Evolutionary conservation across 2,329 filamentous ascomycete genomes (phyloP).

Genomic region (Daldinia sp.): DNA sequence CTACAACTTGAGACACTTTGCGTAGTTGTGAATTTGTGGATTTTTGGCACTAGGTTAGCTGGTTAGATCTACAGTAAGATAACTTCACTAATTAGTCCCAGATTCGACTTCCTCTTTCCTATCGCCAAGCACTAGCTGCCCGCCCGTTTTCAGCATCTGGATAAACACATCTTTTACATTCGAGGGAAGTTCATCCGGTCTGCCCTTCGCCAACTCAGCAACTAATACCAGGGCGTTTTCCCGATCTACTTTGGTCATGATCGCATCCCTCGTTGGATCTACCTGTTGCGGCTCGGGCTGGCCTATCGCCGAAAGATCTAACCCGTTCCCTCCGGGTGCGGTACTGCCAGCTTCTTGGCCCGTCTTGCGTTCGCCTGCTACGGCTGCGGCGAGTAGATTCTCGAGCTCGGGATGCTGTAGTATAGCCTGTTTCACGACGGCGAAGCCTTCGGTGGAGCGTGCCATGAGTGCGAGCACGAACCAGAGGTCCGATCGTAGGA

Average conservation of each 20-base stretch:
- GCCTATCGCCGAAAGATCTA: slow-evolving; percentile 16
- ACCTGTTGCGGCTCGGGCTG: slow-evolving; percentile 56
- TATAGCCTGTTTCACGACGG: slow-evolving; percentile 55
- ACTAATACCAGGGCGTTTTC: slow-evolving; percentile 70
- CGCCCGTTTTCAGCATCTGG: slow-evolving; percentile 60
- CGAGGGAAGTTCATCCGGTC: slow-evolving; percentile 52
- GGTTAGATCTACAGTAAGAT: neutral
- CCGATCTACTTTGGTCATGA: slow-evolving; percentile 61
- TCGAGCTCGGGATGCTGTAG: slow-evolving; percentile 52
- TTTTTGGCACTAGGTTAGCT: no score
- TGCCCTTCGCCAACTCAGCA: slow-evolving; percentile 60
- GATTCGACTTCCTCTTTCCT: slow-evolving; percentile 22
- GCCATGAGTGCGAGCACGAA: slow-evolving; percentile 70
- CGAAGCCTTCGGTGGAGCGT: slow-evolving; percentile 58
- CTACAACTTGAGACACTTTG: neutral
- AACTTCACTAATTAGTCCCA: neutral
- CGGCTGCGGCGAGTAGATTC: slow-evolving; percentile 54
- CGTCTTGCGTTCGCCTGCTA: slow-evolving; percentile 53
- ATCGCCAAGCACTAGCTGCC: slow-evolving; percentile 51
- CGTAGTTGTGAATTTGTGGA: neutral
- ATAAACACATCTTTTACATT: slow-evolving; percentile 54
- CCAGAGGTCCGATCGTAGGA: slow-evolving; percentile 67
- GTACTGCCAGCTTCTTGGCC: neutral
- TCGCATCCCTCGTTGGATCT: slow-evolving; percentile 53
- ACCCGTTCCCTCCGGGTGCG: neutral